Base-by-base conservation (phyloP, 306 rosid species). In the Vigna hirtella region DNA sequence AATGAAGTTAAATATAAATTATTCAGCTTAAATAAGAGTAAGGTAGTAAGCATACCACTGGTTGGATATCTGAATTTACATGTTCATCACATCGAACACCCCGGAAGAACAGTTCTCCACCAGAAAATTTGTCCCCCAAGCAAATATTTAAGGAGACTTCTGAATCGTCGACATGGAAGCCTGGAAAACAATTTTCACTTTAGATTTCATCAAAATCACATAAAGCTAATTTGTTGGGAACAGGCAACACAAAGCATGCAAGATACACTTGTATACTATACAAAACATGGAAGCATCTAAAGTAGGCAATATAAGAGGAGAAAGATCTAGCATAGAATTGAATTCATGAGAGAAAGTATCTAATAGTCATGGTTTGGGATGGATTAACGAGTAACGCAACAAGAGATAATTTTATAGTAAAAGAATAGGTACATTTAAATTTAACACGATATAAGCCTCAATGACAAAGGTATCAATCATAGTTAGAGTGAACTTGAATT, bases 131-230 rank as follows among this genome's bases (percentile, higher is more conserved):
- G 68, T 81, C 90, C 30, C 98, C 98, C 88, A 95, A 81, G 87
- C 98, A 95, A 83, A 95, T 81, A 72, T 96, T 96, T 91, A 96
- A 84, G 69, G 94, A 90, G 70, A 96, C 96, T 91, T 96, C 99
- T 1, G 99, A 70, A 52, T 96, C 99, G 78, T 93, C 99, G 61
- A 96, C 97, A 73, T 96, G 99, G 82, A 96, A 93, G 66, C 96
- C 99, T 96, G 86, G 83, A 89, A 79, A 70, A 22, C 9, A 42
- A 81, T 66, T 65, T 63, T 85, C 67, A n/a, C 70, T 47, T 76
- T 70, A 73, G 26, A 68, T 80, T 79, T 70, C 66, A 81, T 75
- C 72, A 85, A 79, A 82, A 53, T 71, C 75, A 66, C 38, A 55
- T 63, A 43, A 62, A 56, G 73, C 45, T 30, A 79, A 66, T 45